Evolutionary conservation across 2,329 filamentous ascomycete genomes (phyloP), one percentile per base, ranked within the genome.

Genomic region (Aspergillus luchuensis): DNA sequence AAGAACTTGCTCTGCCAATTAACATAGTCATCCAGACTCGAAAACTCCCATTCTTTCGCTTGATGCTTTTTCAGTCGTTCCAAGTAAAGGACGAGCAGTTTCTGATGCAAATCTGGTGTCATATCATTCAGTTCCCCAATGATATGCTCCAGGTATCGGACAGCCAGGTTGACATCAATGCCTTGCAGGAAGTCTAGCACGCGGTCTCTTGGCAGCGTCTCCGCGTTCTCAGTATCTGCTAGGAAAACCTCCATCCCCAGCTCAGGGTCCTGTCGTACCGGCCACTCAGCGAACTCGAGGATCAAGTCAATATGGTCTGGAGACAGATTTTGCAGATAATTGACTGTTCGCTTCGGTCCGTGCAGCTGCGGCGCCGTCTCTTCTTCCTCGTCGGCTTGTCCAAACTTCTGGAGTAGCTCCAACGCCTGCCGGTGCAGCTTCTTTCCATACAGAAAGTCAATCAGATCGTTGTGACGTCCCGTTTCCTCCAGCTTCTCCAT

Each of bases 391-490:
- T 78, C 74, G 2, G 84, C 81, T 28, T 85, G 85, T 17, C 94
- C 94, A 67, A 97, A 97, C 64, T 89, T 90, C 67, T 87, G 85
- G 0, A 99, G 83, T 30, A 97, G 80, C 66, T 92, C 90, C 17
- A 99, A 79, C 0, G 95, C 94, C 71, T 96, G 89, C 17, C 89
- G 87, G 76, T 99, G 95, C 43, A 98, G 84, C 74, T 90, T 93
- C 79, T 99, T 99, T 64, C 95, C 95, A 70, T 96, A 92, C 67
- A 98, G 88, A 73, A 99, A 99, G 74, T 98, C 94, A n/a, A 99
- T 92, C 1, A 99, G 81, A 77, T 98, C 94, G 55, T 89, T 94
- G 76, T 96, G 97, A 33, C 93, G 87, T 60, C 91, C 91, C 43
- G 89, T 91, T 73, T 97, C 91, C 61, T 97, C 87, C 4, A 99